Base-by-base conservation (phyloP, 83 land plant genomes). In the Picea abies region DNA sequence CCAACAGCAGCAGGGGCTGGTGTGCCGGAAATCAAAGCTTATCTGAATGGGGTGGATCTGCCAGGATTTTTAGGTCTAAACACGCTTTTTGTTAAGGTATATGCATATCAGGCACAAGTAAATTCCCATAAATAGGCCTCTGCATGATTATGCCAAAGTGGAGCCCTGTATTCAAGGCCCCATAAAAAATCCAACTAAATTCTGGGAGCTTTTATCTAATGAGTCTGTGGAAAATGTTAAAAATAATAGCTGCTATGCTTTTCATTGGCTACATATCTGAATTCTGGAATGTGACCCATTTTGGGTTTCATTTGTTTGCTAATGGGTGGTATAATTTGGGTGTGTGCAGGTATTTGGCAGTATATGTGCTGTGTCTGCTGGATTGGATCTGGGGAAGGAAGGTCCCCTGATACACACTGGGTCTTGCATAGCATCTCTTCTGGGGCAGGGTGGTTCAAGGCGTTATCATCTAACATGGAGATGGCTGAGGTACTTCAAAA, bases 401-500 rank as follows among this genome's bases (percentile, higher is more conserved):
- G 98, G 99, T 16, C 98, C 99, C 16, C 76, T 97, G 90, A 89
- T 97, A 15, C 99, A 97, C 60, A 94, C 88, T 58, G 96, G 98
- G 56, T 88, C 97, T 35, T 95, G 94, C 61, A 82, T 97, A 84
- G 95, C 96, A 69, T 83, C 92, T 9, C 17, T 97, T 3, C 78
- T 97, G 25, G 95, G 98, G 1, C 96, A 94, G 73, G 96, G 97
- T 29, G 97, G 97, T 15, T 92, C 95, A 68, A 86, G 62, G n/a
- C 90, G 85, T 71, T 90, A 90, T 76, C 76, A 84, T 3, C 63
- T 95, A 64, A 35, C 35, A 35, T 35, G 35, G 35, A 35, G 3
- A 35, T 35, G 35, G 35, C 35, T 35, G 35, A 35, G 35, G 35
- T 35, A 35, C 2, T 35, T 35, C 2, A 35, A 35, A 35, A 35